Evolutionary conservation across 805 yeast species (phyloP), one percentile per base, ranked within the genome.

Genomic region (Saturnispora silvae): DNA sequence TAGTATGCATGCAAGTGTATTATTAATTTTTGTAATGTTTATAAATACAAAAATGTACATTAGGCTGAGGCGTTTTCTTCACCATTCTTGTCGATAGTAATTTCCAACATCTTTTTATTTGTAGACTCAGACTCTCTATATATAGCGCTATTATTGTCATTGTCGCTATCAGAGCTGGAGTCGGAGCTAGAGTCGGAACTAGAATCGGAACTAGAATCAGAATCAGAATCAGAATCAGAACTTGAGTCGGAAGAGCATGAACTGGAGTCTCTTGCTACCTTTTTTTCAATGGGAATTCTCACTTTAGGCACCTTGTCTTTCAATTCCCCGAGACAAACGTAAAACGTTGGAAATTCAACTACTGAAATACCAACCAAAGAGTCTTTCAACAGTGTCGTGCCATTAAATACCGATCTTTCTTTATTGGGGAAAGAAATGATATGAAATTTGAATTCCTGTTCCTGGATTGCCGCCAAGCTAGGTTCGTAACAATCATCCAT

Each of bases 291-390:
- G 10, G 24, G 10, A 22, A 23, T 20, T 17, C 32, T 17, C 7
- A 13, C n/a, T 29, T 19, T 36, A 4, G 39, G 31, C 18, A 36
- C 35, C 0, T 56, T 58, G 10, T 47, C 33, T 28, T 65, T 55
- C 15, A 49, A 34, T 19, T 30, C 33, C 6, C 34, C 29, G 9
- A 40, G 43, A 18, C 40, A 40, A 1, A 80, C 62, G 39, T 62
- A 66, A 4, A 85, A 61, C 0, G 86, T 78, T 0, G 96, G 95
- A 46, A 70, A 85, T 52, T 85, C 96, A 25, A 84, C 64, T 0
- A 85, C 81, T 0, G 75, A 64, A 39, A 67, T 65, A 25, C 75
- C 74, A 40, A 61, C 59, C n/a, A 85, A 47, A 1, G 64, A 62
- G 18, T 68, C 71, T 0, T 70, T 69, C 2, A 82, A 47, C 17